A percentile compares a stretch with the other conserved stretches of the same genome.
These are phyloP conservation scores for Zoysia matrella DNA, from an alignment of 202 grass and related monocot genomes.

Conservation along the genomic window DNA sequence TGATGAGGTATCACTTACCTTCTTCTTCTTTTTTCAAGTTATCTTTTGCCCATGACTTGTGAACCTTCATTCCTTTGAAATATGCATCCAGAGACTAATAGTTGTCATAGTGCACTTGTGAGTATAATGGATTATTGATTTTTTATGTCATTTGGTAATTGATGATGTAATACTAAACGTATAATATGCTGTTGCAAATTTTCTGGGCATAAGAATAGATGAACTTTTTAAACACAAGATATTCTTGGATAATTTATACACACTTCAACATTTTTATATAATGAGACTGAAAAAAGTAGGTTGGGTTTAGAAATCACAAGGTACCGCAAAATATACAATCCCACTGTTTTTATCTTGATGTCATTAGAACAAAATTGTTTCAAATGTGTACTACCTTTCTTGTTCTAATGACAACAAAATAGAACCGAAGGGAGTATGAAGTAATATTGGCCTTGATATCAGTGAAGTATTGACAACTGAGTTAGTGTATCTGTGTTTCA, in stretches of 20 bases:
- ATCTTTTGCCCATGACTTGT: not conserved
- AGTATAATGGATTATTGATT: constrained; percentile 6
- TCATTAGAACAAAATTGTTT: not conserved
- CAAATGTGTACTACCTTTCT: not conserved
- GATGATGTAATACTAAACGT: not conserved
- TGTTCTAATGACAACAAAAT: not conserved
- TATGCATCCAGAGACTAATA: not conserved
- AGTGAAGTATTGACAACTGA: not conserved
- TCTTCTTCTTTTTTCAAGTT: not conserved
- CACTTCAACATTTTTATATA: not conserved
- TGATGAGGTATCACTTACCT: constrained; percentile 65
- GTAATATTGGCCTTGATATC: not conserved
- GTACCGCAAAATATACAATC: not conserved
- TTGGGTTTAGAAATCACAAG: not conserved
- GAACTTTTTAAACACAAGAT: not conserved
- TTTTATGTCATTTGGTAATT: not conserved
- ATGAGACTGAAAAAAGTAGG: not conserved
- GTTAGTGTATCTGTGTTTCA: not conserved
- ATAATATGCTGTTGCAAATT: constrained; percentile 1
- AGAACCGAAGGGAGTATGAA: too few relatives aligned
- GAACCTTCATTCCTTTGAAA: constrained; percentile 10
- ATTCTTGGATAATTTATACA: not conserved
- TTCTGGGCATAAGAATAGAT: constrained; percentile 8
- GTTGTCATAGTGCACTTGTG: not conserved
- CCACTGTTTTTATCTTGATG: not conserved